phyloP scores from a whole-genome alignment of 1,284 basidiomycete species.

The Naganishia albida region DNA sequence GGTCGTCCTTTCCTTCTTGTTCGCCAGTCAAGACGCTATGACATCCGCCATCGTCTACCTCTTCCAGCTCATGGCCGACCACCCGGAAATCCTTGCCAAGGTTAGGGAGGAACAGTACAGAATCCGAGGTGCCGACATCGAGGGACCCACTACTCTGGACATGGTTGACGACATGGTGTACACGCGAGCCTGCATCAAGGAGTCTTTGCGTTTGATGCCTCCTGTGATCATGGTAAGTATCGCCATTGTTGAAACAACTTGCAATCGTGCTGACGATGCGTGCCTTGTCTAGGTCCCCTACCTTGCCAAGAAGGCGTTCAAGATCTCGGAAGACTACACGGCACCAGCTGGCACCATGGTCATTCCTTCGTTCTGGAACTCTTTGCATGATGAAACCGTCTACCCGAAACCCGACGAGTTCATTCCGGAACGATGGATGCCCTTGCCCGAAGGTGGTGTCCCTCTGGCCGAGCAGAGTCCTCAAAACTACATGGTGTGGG shows the following conservation, averaged over 20 bases:
- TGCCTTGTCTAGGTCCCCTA: constrained; percentile 79
- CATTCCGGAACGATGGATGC: constrained; percentile 89
- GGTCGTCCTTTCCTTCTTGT: constrained; percentile 94
- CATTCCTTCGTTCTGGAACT: constrained; percentile 95
- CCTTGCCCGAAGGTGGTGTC: constrained; percentile 64
- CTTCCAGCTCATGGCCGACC: constrained; percentile 94
- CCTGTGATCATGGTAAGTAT: constrained; percentile 82
- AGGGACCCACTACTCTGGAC: constrained; percentile 82
- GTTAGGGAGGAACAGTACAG: constrained; percentile 87
- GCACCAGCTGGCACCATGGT: constrained; percentile 91
- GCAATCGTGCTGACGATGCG: not conserved
- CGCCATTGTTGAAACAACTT: not conserved
- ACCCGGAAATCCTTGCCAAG: constrained; percentile 84
- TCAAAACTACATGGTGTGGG: constrained; percentile 95
- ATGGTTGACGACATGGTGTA: constrained; percentile 91
- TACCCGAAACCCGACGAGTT: constrained; percentile 86
- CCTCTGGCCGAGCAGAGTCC: constrained; percentile 75
- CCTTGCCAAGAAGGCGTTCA: constrained; percentile 83
- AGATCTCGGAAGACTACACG: constrained; percentile 84
- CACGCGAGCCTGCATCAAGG: constrained; percentile 86
- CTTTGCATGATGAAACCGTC: constrained; percentile 83
- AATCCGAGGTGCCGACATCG: constrained; percentile 75
- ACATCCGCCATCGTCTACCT: constrained; percentile 81
- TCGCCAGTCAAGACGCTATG: constrained; percentile 98
- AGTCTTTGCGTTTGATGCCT: constrained; percentile 84